phyloP scores from a whole-genome alignment of 805 yeast genomes.

The Starmerella stigmatis region DNA sequence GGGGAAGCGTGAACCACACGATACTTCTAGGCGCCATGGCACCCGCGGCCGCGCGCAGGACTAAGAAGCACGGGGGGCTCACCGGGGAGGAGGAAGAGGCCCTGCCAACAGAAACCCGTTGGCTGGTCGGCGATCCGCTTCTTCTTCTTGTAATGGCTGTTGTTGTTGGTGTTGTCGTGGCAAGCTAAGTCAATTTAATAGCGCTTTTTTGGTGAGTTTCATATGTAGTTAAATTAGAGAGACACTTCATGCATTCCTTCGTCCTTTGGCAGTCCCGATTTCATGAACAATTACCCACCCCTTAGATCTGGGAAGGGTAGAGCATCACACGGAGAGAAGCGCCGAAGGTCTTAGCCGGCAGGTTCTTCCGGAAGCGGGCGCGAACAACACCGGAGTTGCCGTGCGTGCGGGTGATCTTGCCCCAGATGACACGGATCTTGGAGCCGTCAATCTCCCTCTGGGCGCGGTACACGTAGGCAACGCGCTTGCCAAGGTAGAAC shows the following conservation, averaged over 20 bases:
- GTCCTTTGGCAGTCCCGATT: constrained; percentile 1
- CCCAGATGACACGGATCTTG: constrained; percentile 99
- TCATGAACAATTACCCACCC: background rate
- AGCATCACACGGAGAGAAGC: constrained; percentile 99
- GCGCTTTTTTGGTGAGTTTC: constrained; percentile 8
- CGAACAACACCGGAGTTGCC: constrained; percentile 97
- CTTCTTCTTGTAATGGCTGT: too few species aligned
- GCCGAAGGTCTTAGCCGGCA: constrained; percentile 99
- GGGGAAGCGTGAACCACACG: background rate
- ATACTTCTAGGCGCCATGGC: too few species aligned
- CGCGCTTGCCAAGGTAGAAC: constrained; percentile 99
- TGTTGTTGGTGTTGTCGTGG: too few species aligned
- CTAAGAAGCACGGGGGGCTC: too few species aligned
- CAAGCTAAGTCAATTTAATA: background rate
- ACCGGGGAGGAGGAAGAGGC: too few species aligned
- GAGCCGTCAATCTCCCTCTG: constrained; percentile 96
- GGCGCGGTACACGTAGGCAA: constrained; percentile 99
- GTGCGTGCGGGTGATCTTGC: constrained; percentile 96
- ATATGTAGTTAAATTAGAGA: constrained; percentile 16
- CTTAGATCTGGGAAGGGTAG: constrained; percentile 98
- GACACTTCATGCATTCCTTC: constrained; percentile 17
- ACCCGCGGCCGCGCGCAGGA: too few species aligned
- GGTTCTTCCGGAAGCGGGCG: constrained; percentile 97
- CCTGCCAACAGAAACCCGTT: too few species aligned
- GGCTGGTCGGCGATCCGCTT: too few species aligned